Conservation (phyloP, 257 asterid genomes). For the Ballota nigra region DNA sequence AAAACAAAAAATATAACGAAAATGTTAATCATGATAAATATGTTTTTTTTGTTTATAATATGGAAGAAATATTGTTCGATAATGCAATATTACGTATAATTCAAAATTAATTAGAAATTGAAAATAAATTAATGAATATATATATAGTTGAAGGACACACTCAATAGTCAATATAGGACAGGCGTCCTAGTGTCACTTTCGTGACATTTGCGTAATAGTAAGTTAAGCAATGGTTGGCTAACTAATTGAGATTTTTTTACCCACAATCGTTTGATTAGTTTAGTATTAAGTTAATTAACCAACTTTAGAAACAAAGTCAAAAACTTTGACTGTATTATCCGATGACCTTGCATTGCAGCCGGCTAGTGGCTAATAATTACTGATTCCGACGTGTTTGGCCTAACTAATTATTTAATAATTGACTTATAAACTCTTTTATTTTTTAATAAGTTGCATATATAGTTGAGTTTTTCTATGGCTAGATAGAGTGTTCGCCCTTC, state of each 20-base stretch:
- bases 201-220: constrained; percentile 20
- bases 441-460: too few relatives aligned
- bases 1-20: background rate
- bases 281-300: constrained; percentile 30
- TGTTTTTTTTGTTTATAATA: background rate
- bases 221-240: constrained; percentile 53
- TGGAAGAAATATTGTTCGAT: background rate
- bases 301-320: constrained; percentile 20
- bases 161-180: constrained; percentile 40
- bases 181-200: constrained; percentile 52
- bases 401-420: too few relatives aligned
- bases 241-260: constrained; percentile 32
- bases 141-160: background rate
- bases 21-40: background rate
- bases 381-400: background rate
- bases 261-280: constrained; percentile 11
- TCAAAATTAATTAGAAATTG: background rate
- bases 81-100: constrained; percentile 6
- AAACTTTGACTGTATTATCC: background rate
- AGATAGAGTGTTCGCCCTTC: too few relatives aligned
- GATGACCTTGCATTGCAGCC: background rate
- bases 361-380: background rate
- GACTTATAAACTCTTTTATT: background rate
- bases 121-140: background rate
- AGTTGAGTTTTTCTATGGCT: too few relatives aligned